A percentile compares a stretch with the other conserved stretches of the same genome.
phyloP scores from a whole-genome alignment of 805 yeast species.

The Yarrowia keelungensis region DNA sequence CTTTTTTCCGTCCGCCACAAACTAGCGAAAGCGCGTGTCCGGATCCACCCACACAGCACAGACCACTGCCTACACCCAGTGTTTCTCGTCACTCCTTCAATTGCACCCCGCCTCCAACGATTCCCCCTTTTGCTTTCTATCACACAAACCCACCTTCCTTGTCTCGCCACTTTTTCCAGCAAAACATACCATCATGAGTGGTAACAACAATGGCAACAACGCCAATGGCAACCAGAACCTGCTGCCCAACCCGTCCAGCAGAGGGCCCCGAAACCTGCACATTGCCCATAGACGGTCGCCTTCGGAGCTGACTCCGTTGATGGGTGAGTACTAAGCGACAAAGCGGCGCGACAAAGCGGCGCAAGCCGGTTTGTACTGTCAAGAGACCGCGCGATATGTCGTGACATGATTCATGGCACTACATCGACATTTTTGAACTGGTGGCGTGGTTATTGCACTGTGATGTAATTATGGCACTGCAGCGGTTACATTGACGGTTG shows the following conservation, averaged over 20 bases:
- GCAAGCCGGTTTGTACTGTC: too few relatives aligned
- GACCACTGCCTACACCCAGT: conserved; percentile 8
- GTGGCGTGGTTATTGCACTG: too few relatives aligned
- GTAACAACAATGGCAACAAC: conserved; percentile 18
- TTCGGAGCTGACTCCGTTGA: conserved; percentile 88
- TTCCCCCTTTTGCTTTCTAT: neutral
- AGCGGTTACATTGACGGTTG: too few relatives aligned
- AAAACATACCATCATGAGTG: conserved; percentile 22
- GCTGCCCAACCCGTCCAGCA: conserved; percentile 38
- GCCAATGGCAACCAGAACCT: conserved; percentile 19
- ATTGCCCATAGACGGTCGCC: conserved; percentile 98
- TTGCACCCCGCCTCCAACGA: conserved; percentile 1
- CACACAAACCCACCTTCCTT: conserved; percentile 7
- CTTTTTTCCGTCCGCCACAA: too few relatives aligned
- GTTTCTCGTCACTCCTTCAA: conserved; percentile 28
- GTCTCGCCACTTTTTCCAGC: conserved; percentile 23
- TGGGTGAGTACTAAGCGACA: conserved; percentile 59
- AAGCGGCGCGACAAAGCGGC: too few relatives aligned
- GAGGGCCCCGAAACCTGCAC: conserved; percentile 62
- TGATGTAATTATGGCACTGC: too few relatives aligned
- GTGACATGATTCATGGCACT: too few relatives aligned
- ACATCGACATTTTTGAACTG: too few relatives aligned
- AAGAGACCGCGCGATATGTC: neutral
- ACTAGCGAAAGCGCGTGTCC: too few relatives aligned
- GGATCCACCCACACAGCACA: neutral